These are phyloP conservation scores for Luvunga scandens DNA, from an alignment of 345 rosid species.

Conservation along the genomic window DNA sequence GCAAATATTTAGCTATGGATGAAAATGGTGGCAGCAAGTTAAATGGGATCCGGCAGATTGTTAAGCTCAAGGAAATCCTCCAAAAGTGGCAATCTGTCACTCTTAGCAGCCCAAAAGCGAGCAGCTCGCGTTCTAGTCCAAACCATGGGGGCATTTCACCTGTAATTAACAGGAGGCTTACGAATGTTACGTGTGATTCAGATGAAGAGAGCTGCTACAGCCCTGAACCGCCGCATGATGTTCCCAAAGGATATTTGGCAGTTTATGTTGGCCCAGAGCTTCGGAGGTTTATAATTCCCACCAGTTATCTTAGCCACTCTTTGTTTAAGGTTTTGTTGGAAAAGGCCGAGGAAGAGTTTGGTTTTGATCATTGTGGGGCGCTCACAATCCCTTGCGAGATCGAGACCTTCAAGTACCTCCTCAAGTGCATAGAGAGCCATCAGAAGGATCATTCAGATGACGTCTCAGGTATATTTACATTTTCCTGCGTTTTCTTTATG, in stretches of 20 bases:
- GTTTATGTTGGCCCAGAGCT: constrained; percentile 91
- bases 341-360: constrained; percentile 90
- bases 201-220: constrained; percentile 79
- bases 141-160: constrained; percentile 36
- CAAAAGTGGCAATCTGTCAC: constrained; percentile 92
- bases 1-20: constrained; percentile 49
- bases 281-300: constrained; percentile 91
- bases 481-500: neutral
- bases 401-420: constrained; percentile 88
- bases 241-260: constrained; percentile 86
- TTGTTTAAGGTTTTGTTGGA: constrained; percentile 81
- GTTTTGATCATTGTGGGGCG: constrained; percentile 81
- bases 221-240: constrained; percentile 74
- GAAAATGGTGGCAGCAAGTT: constrained; percentile 55
- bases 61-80: constrained; percentile 74
- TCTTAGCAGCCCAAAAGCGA: constrained; percentile 42
- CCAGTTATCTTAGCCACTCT: constrained; percentile 79
- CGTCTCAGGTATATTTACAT: constrained; percentile 21
- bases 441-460: constrained; percentile 41
- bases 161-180: constrained; percentile 50
- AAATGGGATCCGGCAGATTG: constrained; percentile 79
- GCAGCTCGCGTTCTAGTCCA: constrained; percentile 21
- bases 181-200: constrained; percentile 53
- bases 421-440: constrained; percentile 74
- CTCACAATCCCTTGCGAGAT: constrained; percentile 95